Evolutionary conservation across 2,329 filamentous ascomycete species (phyloP).

Genomic region (Trichoderma sp.): DNA sequence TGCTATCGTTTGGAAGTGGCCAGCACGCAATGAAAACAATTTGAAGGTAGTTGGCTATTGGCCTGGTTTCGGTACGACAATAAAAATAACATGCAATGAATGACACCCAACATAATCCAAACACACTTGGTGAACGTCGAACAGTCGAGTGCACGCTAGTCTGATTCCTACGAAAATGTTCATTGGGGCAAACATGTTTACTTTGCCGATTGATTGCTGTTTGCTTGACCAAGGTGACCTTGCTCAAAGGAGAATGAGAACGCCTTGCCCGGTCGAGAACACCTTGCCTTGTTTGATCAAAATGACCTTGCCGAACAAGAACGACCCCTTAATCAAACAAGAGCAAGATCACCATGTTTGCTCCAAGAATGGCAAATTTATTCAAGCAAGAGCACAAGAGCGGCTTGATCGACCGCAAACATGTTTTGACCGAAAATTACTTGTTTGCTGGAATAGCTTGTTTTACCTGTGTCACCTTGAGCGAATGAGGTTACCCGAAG

Average conservation of each 20-base stretch:
- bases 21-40: background rate
- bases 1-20: background rate
- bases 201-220: background rate
- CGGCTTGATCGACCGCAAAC: too few relatives aligned
- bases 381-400: too few relatives aligned
- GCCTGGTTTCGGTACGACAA: background rate
- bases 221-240: background rate
- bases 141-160: background rate
- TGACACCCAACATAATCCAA: background rate
- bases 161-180: background rate
- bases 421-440: background rate
- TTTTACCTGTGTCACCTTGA: background rate
- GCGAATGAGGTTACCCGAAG: background rate
- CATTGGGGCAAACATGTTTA: too few relatives aligned
- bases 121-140: background rate
- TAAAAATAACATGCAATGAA: constrained; percentile 1
- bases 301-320: too few relatives aligned
- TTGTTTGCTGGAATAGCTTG: too few relatives aligned
- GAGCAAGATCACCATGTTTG: too few relatives aligned
- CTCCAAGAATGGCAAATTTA: too few relatives aligned
- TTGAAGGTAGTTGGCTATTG: background rate
- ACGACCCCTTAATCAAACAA: too few relatives aligned
- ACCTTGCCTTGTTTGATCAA: too few relatives aligned
- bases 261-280: too few relatives aligned
- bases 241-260: background rate